Conservation (phyloP, 1,284 basidiomycete species). For the Leccinum laetum region DNA sequence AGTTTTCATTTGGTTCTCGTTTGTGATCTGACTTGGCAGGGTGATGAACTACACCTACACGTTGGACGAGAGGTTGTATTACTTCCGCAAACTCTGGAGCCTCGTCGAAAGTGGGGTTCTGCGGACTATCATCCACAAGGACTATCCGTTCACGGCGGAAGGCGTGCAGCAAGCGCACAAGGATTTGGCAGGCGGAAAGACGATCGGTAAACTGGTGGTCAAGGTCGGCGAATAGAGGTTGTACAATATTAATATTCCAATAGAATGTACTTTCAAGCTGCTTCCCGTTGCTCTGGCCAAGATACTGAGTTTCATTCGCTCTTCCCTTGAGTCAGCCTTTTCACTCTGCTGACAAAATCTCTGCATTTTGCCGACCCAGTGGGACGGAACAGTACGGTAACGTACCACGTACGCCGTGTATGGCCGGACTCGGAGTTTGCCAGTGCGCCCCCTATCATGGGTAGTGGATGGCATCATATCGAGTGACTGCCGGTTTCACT, state of each 20-base stretch:
- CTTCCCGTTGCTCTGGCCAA: background rate
- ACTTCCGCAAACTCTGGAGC: constrained; percentile 68
- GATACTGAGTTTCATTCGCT: background rate
- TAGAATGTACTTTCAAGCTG: background rate
- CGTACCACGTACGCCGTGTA: background rate
- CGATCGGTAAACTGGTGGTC: constrained; percentile 82
- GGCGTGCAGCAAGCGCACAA: constrained; percentile 78
- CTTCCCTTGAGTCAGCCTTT: background rate
- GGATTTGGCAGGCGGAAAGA: constrained; percentile 80
- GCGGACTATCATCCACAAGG: constrained; percentile 73
- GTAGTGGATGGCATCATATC: background rate
- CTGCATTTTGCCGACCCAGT: background rate
- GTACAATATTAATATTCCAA: background rate
- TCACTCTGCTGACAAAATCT: background rate
- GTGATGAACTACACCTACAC: constrained; percentile 55
- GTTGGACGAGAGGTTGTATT: constrained; percentile 24
- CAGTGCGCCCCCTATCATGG: background rate
- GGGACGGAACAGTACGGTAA: background rate
- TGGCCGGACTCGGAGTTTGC: background rate
- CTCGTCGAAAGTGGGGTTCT: constrained; percentile 62
- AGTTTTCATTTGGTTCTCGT: background rate
- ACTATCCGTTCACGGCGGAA: constrained; percentile 84
- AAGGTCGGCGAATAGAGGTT: constrained; percentile 42
- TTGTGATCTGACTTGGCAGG: constrained; percentile 33
- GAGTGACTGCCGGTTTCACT: background rate